Evolutionary conservation across 805 yeast genomes (phyloP), one percentile per base, ranked within the genome.

Genomic region (Saturnispora dispora): DNA sequence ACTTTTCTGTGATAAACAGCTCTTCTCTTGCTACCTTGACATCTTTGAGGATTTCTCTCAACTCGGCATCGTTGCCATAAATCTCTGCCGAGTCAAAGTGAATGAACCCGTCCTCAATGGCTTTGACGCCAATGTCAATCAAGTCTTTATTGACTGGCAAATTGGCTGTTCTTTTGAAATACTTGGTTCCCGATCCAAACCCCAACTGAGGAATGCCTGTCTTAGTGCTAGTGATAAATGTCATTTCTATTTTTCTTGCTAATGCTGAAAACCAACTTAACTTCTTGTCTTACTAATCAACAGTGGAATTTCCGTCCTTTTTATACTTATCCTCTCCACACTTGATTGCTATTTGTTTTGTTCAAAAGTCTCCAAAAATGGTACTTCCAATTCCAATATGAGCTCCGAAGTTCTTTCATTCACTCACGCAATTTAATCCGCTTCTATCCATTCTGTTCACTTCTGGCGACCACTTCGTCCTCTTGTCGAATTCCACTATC

Each of bases 11-110:
- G 57, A 83, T 64, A 69, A 75, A 83, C 33, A 79, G 55, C 46
- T 71, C 66, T 55, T 70, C 61, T 62, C 81, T 71, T 20, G 67
- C 63, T 5, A 70, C 52, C 5, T 72, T 67, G 62, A 7, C 70
- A 48, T 6, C 35, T 13, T 46, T 40, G 9, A 59, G 42, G 1
- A 82, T 85, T 22, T 63, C 71, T 25, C 76, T 82, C 36, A 80
- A 75, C 60, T 82, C 87, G 3, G 58, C 59, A 52, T 78, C 82
- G 9, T 85, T 82, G 45, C 74, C 71, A 63, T 83, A 83, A 15
- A 71, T 65, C 57, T 82, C 85, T 0, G 88, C 88, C 13, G 83
- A 77, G 57, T 83, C 89, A 44, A 83, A 70, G 60, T 82, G 88
- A 37, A 65, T 69, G 62, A 76, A 77, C 0, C 86, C 86, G n/a